These are phyloP conservation scores for Biscogniauxia marginata DNA, from an alignment of 2,329 filamentous ascomycete genomes.

Conservation along the genomic window DNA sequence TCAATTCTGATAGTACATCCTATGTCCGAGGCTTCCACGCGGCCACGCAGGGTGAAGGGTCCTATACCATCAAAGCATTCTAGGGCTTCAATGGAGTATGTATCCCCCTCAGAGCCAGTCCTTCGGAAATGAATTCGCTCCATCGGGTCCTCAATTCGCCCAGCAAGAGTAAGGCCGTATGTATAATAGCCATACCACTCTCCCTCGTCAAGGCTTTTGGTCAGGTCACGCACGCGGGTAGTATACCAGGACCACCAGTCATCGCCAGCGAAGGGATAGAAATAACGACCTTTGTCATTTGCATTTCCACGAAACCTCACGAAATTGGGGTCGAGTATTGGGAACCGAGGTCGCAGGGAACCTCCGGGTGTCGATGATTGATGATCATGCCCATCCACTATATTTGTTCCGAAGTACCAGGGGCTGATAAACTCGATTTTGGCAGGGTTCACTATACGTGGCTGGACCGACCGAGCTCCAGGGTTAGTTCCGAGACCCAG, in stretches of 20 bases:
- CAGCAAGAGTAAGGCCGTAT: neutral
- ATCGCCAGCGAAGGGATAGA: conserved; percentile 18
- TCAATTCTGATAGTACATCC: conserved; percentile 8
- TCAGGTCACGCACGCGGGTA: conserved; percentile 16
- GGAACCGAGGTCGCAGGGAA: conserved; percentile 14
- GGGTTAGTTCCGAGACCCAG: neutral
- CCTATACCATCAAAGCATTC: conserved; percentile 6
- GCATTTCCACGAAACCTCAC: neutral
- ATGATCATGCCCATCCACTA: neutral
- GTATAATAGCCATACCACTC: conserved; percentile 18
- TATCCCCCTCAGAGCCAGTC: conserved; percentile 5
- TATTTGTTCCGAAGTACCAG: conserved; percentile 9
- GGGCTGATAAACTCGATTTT: conserved; percentile 16
- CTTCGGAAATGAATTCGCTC: conserved; percentile 12
- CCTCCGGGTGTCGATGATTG: neutral
- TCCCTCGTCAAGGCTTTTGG: conserved; percentile 11
- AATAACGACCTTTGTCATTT: conserved; percentile 11
- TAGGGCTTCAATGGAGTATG: conserved; percentile 11
- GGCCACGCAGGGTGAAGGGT: conserved; percentile 9
- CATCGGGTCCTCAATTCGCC: conserved; percentile 6
- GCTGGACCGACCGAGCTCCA: neutral
- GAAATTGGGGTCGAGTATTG: conserved; percentile 12
- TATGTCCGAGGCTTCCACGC: conserved; percentile 7
- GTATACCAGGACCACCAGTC: conserved; percentile 23
- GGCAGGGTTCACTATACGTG: conserved; percentile 8